Evolutionary conservation across 768 basidiomycete species (phyloP).

Genomic region (Podaxis pistillaris): DNA sequence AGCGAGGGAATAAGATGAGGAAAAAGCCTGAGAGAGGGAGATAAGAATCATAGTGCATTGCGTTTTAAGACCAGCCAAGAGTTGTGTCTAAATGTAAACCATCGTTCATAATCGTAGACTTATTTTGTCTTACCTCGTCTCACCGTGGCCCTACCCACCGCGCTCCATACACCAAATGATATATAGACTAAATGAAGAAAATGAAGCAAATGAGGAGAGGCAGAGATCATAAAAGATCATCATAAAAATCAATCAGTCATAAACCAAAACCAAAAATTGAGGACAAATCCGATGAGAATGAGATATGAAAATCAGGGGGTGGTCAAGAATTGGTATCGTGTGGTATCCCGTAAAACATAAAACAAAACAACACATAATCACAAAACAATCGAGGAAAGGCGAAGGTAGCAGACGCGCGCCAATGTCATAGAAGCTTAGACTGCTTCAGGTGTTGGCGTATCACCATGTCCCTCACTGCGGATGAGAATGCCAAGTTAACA

Average conservation of each 20-base stretch:
- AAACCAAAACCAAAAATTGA: not conserved
- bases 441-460: slow-evolving; percentile 76
- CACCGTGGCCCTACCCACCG: not conserved
- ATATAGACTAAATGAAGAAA: not conserved
- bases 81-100: not conserved
- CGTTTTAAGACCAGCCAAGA: not conserved
- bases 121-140: not conserved
- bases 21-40: too few relatives aligned
- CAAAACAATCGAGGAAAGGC: not conserved
- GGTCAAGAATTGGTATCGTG: not conserved
- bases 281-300: not conserved
- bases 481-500: slow-evolving; percentile 14
- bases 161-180: not conserved
- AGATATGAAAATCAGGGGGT: not conserved
- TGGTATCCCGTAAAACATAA: slow-evolving; percentile 1
- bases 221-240: slow-evolving; percentile 1
- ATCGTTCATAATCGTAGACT: not conserved
- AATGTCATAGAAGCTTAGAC: slow-evolving; percentile 58
- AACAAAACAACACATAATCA: not conserved
- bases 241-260: not conserved
- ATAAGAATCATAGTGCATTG: not conserved
- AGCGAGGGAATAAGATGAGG: not conserved
- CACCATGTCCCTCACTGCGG: slow-evolving; percentile 75
- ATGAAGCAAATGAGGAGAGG: not conserved
- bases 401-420: not conserved